Evolutionary conservation across 768 basidiomycete species (phyloP).

Genomic region (Boletus insuetus): DNA sequence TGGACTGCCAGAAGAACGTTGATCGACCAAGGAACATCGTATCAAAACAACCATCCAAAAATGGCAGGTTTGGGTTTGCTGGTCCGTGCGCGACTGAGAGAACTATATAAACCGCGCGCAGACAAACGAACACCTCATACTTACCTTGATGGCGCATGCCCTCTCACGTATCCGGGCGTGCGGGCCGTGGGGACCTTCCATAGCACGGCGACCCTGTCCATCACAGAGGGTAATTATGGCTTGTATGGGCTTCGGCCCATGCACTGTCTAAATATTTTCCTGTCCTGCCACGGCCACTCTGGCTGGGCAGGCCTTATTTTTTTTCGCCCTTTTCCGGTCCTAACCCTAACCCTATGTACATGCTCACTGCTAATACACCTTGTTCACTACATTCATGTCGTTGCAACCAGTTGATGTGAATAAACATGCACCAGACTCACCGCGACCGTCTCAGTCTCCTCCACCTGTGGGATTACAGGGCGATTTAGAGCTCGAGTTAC

Average conservation of each 20-base stretch:
- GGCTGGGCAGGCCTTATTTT: conserved; percentile 46
- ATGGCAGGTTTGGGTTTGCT: not conserved
- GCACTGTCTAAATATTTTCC: conserved; percentile 82
- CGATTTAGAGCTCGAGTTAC: conserved; percentile 70
- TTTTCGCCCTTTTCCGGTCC: conserved; percentile 10
- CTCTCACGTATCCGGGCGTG: conserved; percentile 54
- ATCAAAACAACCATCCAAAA: not conserved
- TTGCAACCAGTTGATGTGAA: not conserved
- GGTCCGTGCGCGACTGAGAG: conserved; percentile 22
- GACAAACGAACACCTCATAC: conserved; percentile 38
- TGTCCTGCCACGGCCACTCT: conserved; percentile 58
- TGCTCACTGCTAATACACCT: not conserved
- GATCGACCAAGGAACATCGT: not conserved
- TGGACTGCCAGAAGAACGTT: not conserved
- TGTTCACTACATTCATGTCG: conserved; percentile 9
- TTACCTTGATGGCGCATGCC: conserved; percentile 62
- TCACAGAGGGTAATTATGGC: conserved; percentile 41
- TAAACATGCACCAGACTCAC: conserved; percentile 43
- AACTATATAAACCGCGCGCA: conserved; percentile 30
- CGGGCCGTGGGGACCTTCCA: conserved; percentile 53
- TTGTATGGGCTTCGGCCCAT: conserved; percentile 66
- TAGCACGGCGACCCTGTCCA: conserved; percentile 58
- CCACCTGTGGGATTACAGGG: conserved; percentile 67
- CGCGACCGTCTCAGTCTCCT: conserved; percentile 71
- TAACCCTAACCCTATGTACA: conserved; percentile 40